phyloP scores from a whole-genome alignment of 108 stramenopile genomes.

The Mediolabrus comicus region DNA sequence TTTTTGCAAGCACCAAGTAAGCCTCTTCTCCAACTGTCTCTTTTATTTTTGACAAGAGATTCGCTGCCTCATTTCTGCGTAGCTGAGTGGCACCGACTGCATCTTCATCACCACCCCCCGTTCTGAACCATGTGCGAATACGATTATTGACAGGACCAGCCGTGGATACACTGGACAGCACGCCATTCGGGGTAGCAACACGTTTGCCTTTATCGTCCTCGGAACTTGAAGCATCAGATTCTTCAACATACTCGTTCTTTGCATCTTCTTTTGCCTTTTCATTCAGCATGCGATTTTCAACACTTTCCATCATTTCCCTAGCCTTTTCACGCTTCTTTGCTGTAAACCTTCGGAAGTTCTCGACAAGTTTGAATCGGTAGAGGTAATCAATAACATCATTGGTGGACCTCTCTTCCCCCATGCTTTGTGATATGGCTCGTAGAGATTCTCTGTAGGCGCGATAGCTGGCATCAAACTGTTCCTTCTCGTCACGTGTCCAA shows the following conservation, averaged over 20 bases:
- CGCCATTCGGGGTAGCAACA: neutral
- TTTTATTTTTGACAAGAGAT: conserved; percentile 57
- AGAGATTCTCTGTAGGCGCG: conserved; percentile 71
- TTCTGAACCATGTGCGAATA: conserved; percentile 44
- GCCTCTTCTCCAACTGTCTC: conserved; percentile 49
- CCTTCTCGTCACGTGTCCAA: conserved; percentile 69
- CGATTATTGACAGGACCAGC: conserved; percentile 21
- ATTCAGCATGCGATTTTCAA: conserved; percentile 61
- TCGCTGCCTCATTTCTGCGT: conserved; percentile 29
- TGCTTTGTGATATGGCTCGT: conserved; percentile 61
- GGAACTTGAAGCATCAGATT: conserved; percentile 17
- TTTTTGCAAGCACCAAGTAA: conserved; percentile 47
- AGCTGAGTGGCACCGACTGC: conserved; percentile 49
- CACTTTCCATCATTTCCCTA: conserved; percentile 70
- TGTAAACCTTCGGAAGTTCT: conserved; percentile 80
- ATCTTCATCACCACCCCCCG: conserved; percentile 48
- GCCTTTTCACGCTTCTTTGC: conserved; percentile 82
- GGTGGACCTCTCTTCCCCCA: conserved; percentile 49
- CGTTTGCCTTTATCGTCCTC: conserved; percentile 25
- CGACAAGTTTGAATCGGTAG: conserved; percentile 88
- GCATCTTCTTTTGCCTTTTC: conserved; percentile 32
- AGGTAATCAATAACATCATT: conserved; percentile 84
- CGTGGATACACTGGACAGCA: neutral
- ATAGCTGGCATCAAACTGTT: conserved; percentile 68
- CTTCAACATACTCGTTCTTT: conserved; percentile 16